Base-by-base conservation (phyloP, 2,329 filamentous ascomycete species). In the Stromatinia cepivora region DNA sequence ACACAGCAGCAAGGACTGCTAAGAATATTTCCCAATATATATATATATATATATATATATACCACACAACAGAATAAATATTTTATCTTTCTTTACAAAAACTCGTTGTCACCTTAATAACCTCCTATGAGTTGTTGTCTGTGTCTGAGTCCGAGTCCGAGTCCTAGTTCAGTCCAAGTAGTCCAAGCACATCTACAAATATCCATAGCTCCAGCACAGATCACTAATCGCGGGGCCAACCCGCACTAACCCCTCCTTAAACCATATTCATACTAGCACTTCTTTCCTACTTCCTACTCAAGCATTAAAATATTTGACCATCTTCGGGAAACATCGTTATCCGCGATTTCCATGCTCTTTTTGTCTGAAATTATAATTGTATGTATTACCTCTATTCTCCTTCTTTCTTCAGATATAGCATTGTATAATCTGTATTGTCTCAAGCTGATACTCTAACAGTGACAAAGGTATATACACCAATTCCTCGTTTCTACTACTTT, bases 261-360 rank as follows among this genome's bases (percentile, higher is more conserved):
- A 20, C 36, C 56, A 20, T 22, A 45, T 59, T 28, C 56, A 42
- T 10, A 20, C 56, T 45, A 59, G 56, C 13, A 9, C 56, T 59
- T 45, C 36, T 45, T 59, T 59, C 36, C 56, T 28, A 2, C 54
- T 22, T 13, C 17, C 25, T 28, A 57, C 20, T 57, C 31, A 11
- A 45, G 36, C 36, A 45, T 34, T 46, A 31, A 34, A 48, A 15
- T 7, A 42, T 56, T 71, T 62, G 25, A 13, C 25, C 9, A 25
- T 46, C 45, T 48, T 48, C 59, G 42, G 42, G 6, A 36, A 62
- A 62, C 39, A n/a, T 62, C 59, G 28, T 62, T 25, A 62, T 62
- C 59, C 42, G 17, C 39, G 42, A n/a, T 46, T 48, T 31, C 34
- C 22, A n/a, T 48, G 59, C 59, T 62, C 3, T 45, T 45, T 48